A percentile compares a stretch with the other conserved stretches of the same genome.
Conservation (phyloP, 257 asterid genomes). For the Solanum habrochaites region DNA sequence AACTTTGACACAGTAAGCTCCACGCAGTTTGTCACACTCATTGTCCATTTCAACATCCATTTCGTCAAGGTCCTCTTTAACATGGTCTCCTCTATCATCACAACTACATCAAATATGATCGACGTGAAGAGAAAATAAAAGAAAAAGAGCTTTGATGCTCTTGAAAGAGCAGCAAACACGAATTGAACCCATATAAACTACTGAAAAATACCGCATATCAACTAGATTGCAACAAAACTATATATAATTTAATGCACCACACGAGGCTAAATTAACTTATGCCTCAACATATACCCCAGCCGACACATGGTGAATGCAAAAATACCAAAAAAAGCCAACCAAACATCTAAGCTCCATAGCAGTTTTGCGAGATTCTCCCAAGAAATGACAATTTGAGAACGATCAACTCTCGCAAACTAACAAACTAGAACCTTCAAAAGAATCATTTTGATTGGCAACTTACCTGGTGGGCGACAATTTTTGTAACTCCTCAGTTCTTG, state of each 20-base stretch:
- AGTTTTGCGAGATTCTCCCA: neutral
- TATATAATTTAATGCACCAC: neutral
- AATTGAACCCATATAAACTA: neutral
- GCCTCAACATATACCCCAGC: neutral
- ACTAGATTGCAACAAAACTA: neutral
- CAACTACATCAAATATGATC: neutral
- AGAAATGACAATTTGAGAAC: neutral
- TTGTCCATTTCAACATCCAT: neutral
- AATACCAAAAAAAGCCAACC: neutral
- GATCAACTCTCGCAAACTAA: neutral
- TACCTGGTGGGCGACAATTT: conserved; percentile 7
- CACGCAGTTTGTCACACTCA: conserved; percentile 5
- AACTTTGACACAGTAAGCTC: conserved; percentile 20
- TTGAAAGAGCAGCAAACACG: neutral
- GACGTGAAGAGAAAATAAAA: neutral
- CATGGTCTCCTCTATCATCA: conserved; percentile 8
- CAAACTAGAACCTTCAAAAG: neutral
- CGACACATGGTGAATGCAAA: neutral
- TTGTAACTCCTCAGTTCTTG: conserved; percentile 28
- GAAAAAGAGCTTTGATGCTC: neutral
- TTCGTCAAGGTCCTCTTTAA: conserved; percentile 19
- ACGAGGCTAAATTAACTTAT: neutral
- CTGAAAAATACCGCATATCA: neutral
- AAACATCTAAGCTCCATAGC: neutral
- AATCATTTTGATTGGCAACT: neutral